Conservation (phyloP, 768 basidiomycete genomes). For the Amanita inopinata region DNA sequence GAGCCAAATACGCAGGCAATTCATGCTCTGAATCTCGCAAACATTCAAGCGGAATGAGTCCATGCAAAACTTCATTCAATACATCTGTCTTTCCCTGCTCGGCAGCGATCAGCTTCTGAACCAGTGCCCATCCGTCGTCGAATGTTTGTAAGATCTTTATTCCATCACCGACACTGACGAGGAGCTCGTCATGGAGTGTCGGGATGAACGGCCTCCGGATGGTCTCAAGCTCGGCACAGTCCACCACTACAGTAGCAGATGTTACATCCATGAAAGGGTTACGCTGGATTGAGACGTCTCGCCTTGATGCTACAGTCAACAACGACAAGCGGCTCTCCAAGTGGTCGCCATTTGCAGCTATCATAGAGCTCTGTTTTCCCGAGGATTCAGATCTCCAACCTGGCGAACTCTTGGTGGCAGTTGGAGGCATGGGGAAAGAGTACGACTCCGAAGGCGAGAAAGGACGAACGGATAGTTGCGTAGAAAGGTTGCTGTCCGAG, state of each 20-base stretch:
- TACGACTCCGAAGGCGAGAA: slow-evolving; percentile 62
- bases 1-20: slow-evolving; percentile 37
- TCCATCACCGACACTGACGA: slow-evolving; percentile 37
- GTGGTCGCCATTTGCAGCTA: background rate
- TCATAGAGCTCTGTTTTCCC: slow-evolving; percentile 13
- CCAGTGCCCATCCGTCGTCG: slow-evolving; percentile 65
- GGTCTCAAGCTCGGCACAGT: slow-evolving; percentile 33
- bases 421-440: slow-evolving; percentile 57
- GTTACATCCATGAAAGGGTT: slow-evolving; percentile 1
- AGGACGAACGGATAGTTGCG: slow-evolving; percentile 55
- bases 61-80: slow-evolving; percentile 17
- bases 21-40: slow-evolving; percentile 39
- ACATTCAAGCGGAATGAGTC: slow-evolving; percentile 66
- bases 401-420: slow-evolving; percentile 1
- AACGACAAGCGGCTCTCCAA: background rate
- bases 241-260: background rate
- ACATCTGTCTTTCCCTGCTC: slow-evolving; percentile 18
- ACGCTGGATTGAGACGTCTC: background rate
- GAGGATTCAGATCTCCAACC: background rate
- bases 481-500: slow-evolving; percentile 20
- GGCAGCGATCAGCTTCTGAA: slow-evolving; percentile 32
- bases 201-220: slow-evolving; percentile 49
- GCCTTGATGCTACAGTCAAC: background rate
- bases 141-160: slow-evolving; percentile 46
- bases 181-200: slow-evolving; percentile 49